phyloP scores from a whole-genome alignment of 345 rosid genomes.

The Sisymbrium irio region DNA sequence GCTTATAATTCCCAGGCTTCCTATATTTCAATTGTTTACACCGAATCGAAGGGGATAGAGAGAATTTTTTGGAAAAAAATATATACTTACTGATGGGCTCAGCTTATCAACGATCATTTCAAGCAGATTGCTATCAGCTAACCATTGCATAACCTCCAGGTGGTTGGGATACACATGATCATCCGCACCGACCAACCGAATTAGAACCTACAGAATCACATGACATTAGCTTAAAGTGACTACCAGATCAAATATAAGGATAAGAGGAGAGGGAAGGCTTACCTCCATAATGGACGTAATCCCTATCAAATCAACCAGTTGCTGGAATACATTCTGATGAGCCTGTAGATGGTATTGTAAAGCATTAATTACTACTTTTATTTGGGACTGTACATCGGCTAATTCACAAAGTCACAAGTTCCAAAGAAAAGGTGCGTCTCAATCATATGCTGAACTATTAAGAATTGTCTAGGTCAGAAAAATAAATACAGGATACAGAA shows the following conservation, averaged over 20 bases:
- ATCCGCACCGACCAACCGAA: slow-evolving; percentile 93
- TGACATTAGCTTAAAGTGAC: slow-evolving; percentile 1
- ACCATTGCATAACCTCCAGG: slow-evolving; percentile 97
- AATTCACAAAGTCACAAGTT: slow-evolving; percentile 18
- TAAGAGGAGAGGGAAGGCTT: slow-evolving; percentile 3
- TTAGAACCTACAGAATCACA: slow-evolving; percentile 58
- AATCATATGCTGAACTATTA: not conserved
- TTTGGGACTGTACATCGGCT: slow-evolving; percentile 1
- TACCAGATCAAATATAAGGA: slow-evolving; percentile 1
- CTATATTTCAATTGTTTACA: not conserved
- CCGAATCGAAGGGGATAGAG: slow-evolving; percentile 8
- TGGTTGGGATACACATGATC: slow-evolving; percentile 93
- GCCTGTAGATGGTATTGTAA: slow-evolving; percentile 48
- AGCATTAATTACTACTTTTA: not conserved
- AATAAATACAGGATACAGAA: not conserved
- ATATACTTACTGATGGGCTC: slow-evolving; percentile 70
- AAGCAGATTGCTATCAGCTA: slow-evolving; percentile 86
- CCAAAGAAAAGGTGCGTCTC: not conserved
- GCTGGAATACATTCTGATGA: slow-evolving; percentile 80
- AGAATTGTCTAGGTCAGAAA: not conserved
- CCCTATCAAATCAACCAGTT: slow-evolving; percentile 94
- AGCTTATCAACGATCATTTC: slow-evolving; percentile 97
- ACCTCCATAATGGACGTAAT: slow-evolving; percentile 99
- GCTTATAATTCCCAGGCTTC: slow-evolving; percentile 3
- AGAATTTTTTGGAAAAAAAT: not conserved